Conservation (phyloP, 306 rosid species). For the Styphnolobium japonicum region DNA sequence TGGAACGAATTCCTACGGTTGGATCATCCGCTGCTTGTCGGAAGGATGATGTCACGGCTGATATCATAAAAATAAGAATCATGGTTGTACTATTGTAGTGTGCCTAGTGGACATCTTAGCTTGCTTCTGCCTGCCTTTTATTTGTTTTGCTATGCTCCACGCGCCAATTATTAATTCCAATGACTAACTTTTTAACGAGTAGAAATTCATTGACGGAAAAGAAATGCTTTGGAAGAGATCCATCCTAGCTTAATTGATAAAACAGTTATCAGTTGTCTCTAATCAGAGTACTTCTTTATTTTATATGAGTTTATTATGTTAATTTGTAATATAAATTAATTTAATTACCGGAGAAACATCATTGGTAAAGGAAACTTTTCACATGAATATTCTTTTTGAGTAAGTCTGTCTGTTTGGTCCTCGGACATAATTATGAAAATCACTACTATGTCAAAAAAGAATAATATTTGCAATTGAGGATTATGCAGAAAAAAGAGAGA, state of each 20-base stretch:
- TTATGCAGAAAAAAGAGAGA: background rate
- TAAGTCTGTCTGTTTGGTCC: background rate
- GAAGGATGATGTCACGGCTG: constrained; percentile 47
- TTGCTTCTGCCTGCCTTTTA: background rate
- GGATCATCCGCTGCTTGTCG: constrained; percentile 37
- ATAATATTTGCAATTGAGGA: background rate
- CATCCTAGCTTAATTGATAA: too few species aligned
- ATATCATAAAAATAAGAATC: constrained; percentile 25
- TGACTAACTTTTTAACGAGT: too few species aligned
- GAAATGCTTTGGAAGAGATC: too few species aligned
- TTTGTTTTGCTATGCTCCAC: background rate
- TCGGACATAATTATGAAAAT: constrained; percentile 1
- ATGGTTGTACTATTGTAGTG: too few species aligned
- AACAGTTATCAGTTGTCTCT: too few species aligned
- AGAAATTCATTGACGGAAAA: too few species aligned
- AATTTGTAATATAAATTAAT: background rate
- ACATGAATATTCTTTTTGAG: background rate
- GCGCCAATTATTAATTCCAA: background rate
- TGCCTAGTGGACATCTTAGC: constrained; percentile 34
- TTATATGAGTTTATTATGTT: background rate
- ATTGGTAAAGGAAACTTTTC: background rate
- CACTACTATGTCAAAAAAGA: background rate
- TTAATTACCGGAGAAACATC: background rate
- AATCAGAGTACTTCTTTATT: background rate
- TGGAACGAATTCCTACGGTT: constrained; percentile 11